Base-by-base conservation (phyloP, 768 basidiomycete genomes). In the Lactarius indigo region DNA sequence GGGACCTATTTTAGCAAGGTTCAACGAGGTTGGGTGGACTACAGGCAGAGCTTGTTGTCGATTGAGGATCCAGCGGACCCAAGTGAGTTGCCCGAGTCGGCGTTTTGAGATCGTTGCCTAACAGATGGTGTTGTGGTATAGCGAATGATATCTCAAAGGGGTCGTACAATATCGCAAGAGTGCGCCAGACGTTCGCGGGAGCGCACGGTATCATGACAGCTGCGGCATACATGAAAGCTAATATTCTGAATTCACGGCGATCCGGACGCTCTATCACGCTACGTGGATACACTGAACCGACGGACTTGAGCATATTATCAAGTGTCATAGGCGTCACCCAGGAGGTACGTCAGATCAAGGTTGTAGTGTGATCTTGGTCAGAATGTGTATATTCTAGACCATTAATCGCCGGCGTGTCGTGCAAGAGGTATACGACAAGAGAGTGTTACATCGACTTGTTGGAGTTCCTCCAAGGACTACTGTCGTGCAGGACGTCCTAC, bases 61-160 rank as follows among this genome's bases (percentile, higher is more conserved):
- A 91, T 99, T 33, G 97, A 98, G 76, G 97, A 99, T 77, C 97
- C 97, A 13, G 90, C 88, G 17, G 95, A 98, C 78, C 78, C 84
- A 31, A 81, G 95, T 96, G 72, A 77, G 93, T 83, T 7, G 31
- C 20, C 33, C 35, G 39, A 1, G 61, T 44, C 50, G 23, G 37
- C 59, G 41, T 31, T 26, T 58, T 44, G 31, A 33, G 30, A 47
- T 33, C 35, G 30, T 37, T 13, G 30, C 42, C 39, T 54, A 57
- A 64, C 31, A 26, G 15, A 55, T 37, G 37, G 6, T 35, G 20
- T 41, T 50, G 62, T 64, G 52, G 2, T 73, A 10, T 30, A 98
- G 95, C 87, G 26, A 98, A 98, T 74, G 96, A 98, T 77, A 93
- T 98, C 31, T 94, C 95, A 0, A 86, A 84, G 60, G 93, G 94